Base-by-base conservation (phyloP, 257 asterid species). In the Nicotiana benthamiana region DNA sequence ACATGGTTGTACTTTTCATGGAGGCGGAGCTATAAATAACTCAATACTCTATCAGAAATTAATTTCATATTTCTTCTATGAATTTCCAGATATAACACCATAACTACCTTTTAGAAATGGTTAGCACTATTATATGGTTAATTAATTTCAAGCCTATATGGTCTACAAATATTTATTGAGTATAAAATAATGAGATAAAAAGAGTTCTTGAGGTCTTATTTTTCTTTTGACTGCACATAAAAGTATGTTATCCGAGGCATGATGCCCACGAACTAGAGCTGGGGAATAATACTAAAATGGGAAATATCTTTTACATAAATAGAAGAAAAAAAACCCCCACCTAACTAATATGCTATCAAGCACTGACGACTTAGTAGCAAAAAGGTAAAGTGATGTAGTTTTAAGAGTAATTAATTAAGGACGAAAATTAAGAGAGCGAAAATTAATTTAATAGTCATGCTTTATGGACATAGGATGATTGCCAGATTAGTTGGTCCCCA, bases 401-500 rank as follows among this genome's bases (percentile, higher is more conserved):
- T 62, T 13, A 63, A 27, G 34, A 24, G 18, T 63, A 63, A 63
- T 63, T 63, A 63, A 63, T 27, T 27, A 51, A 51, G 17, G 18
- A 40, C 46, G 3, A 51, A 11, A 12, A 12, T 51, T 10, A 7
- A 40, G 11, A 48, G 54, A 68, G 1, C 20, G 43, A 40, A 2
- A n/a, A 20, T 70, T 11, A 70, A 12, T 22, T 70, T 43, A 20
- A 18, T 67, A 67, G 5, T 68, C 10, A 68, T 36, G 9, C 76
- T 68, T 40, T 40, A 68, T 36, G 48, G 32, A 36, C 76, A 36
- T 68, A 18, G 56, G n/a, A 68, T 36, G 32, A 40, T 68, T 12
- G 36, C 20, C 57, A 70, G 77, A 43, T 70, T 70, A 59, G 32
- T n/a, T 43, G 34, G 77, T 43, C 77, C 57, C 77, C 77, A 70